phyloP scores from a whole-genome alignment of 805 yeast genomes.

The Yarrowia hollandica region DNA sequence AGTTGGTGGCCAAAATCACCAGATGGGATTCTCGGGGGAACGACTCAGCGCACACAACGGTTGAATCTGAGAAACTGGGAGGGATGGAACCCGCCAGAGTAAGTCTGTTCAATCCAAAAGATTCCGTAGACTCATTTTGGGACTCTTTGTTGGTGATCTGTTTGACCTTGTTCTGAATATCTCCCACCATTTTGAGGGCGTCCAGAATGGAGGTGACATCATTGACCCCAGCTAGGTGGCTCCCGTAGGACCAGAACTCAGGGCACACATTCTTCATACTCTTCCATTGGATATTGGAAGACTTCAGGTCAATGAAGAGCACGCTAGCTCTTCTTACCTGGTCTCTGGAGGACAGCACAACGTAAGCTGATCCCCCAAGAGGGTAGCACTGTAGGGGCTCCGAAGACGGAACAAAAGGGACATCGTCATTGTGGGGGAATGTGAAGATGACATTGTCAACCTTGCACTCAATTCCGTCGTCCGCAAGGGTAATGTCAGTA shows the following conservation, averaged over 20 bases:
- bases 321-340: constrained; percentile 13
- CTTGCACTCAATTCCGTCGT: constrained; percentile 1
- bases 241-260: constrained; percentile 17
- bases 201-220: constrained; percentile 11
- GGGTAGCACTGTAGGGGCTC: constrained; percentile 13
- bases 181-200: constrained; percentile 7
- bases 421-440: neutral
- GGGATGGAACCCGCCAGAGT: neutral
- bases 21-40: neutral
- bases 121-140: neutral
- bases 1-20: constrained; percentile 4
- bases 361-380: neutral
- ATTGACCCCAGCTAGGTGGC: neutral
- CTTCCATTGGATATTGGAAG: constrained; percentile 7
- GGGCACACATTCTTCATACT: constrained; percentile 22
- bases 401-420: constrained; percentile 11
- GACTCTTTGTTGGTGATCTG: neutral
- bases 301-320: neutral
- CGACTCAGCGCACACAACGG: neutral
- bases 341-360: constrained; percentile 5
- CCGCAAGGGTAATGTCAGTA: neutral
- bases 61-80: constrained; percentile 1
- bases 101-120: constrained; percentile 2
- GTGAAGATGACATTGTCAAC: constrained; percentile 18
- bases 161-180: constrained; percentile 2